Evolutionary conservation across 108 stramenopile genomes (phyloP).

Genomic region (Cyclotella distinguenda): DNA sequence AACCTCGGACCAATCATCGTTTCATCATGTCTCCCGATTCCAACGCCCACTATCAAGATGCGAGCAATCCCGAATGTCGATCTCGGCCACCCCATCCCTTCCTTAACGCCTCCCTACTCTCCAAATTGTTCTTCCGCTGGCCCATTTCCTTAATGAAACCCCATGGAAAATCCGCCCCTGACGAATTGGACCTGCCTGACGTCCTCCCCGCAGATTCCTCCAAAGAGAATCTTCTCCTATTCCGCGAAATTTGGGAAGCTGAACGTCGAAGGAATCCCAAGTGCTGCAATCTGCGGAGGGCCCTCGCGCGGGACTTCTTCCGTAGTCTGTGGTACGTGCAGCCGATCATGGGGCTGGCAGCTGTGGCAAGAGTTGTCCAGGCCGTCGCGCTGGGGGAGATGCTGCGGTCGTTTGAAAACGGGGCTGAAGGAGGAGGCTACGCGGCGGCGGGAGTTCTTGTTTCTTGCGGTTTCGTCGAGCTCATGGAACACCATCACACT

Average conservation of each 20-base stretch:
- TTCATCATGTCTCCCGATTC: no score
- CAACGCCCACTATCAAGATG: no score
- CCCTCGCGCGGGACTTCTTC: conserved; percentile 60
- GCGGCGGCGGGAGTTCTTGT: conserved; percentile 67
- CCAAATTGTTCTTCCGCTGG: conserved; percentile 37
- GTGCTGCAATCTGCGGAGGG: conserved; percentile 50
- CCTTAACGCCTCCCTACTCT: conserved; percentile 19
- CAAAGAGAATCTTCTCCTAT: conserved; percentile 19
- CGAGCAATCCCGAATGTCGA: no score
- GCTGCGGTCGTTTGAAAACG: conserved; percentile 63
- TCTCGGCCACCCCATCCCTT: conserved; percentile 33
- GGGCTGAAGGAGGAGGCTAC: conserved; percentile 38
- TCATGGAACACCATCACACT: conserved; percentile 64
- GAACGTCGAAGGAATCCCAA: conserved; percentile 21
- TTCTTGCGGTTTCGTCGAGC: conserved; percentile 48
- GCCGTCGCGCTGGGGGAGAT: conserved; percentile 67
- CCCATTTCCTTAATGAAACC: conserved; percentile 28
- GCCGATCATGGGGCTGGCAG: conserved; percentile 44
- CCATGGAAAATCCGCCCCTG: conserved; percentile 3
- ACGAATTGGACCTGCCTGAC: conserved; percentile 42
- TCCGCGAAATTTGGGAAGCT: conserved; percentile 44
- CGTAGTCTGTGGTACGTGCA: conserved; percentile 61
- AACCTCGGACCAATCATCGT: no score
- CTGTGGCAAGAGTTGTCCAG: conserved; percentile 56
- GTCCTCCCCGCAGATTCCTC: conserved; percentile 31